Base-by-base conservation (phyloP, 441 rosid species). In the Syzygium syzygioides region DNA sequence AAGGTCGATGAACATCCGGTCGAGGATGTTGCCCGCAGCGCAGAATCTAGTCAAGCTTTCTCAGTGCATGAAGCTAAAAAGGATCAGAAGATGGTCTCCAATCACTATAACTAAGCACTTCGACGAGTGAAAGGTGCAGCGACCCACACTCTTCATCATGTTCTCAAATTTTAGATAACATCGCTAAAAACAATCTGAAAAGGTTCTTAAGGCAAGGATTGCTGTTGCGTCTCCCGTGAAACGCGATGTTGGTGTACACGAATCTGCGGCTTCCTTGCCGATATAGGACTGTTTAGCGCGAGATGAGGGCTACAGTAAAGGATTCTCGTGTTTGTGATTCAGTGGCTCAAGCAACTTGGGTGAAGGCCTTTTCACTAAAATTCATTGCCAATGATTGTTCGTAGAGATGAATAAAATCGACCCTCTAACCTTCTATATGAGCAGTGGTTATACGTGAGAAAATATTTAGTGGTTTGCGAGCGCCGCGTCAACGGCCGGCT, bases 31-130 rank as follows among this genome's bases (percentile, higher is more conserved):
- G 5, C 37, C 23, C 7, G 20, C 37, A 15, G 5, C 15, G 32
- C 8, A 28, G 4, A 64, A 64, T n/a, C 30, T 30, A 30, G 71
- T 15, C 15, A 0, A 64, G 12, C 1, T 64, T 64, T 30, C 71
- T 64, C 11, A 0, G 71, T 0, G 37, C 71, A n/a, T 3, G 2
- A 62, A n/a, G 4, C 11, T n/a, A 32, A n/a, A n/a, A 1, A 30
- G 37, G 5, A 62, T 62, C 3, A 62, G 5, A 62, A n/a, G 37
- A 62, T n/a, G 30, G 19, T 62, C 34, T n/a, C 7, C 68, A 62
- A 15, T 54, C 55, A 54, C 19, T 54, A 54, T 54, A 54, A 54
- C 55, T 54, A 54, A 54, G 55, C 55, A 15, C 55, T 15, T 54
- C 18, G 6, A 54, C 15, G 17, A 13, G 18, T 14, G 18, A 54